These are phyloP conservation scores for Coix lacrymajobi DNA, from an alignment of 176 grass and related monocot genomes.

Conservation along the genomic window DNA sequence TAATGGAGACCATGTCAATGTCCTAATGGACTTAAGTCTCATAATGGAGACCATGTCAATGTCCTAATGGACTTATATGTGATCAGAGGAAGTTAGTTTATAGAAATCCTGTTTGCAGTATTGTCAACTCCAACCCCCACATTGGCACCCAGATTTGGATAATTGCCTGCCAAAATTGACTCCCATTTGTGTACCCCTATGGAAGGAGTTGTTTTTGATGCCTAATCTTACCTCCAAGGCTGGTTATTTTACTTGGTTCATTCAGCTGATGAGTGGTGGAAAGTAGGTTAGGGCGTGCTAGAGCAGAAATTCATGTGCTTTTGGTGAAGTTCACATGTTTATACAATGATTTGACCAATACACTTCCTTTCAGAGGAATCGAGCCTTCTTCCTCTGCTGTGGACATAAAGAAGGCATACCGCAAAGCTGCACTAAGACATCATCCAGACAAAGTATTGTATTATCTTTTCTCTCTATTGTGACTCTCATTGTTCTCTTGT, in stretches of 20 bases:
- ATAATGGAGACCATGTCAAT: background rate
- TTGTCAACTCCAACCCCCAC: background rate
- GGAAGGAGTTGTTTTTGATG: background rate
- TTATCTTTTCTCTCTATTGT: constrained; percentile 18
- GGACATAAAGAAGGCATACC: constrained; percentile 84
- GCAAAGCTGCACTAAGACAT: constrained; percentile 83
- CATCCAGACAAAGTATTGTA: constrained; percentile 75
- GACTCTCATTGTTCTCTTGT: constrained; percentile 1
- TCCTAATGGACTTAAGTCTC: background rate
- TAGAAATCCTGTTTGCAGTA: constrained; percentile 9
- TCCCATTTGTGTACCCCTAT: background rate
- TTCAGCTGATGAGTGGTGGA: background rate
- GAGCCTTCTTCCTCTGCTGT: constrained; percentile 57
- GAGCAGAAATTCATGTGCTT: constrained; percentile 1
- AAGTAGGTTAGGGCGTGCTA: constrained; percentile 1
- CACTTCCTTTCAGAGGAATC: constrained; percentile 56
- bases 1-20: background rate
- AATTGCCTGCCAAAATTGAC: background rate
- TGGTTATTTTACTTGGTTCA: background rate
- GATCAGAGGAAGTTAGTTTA: background rate
- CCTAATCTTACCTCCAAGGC: constrained; percentile 1
- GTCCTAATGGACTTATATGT: background rate
- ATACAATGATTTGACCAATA: constrained; percentile 1
- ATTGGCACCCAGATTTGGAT: constrained; percentile 7
- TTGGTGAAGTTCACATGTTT: background rate